Evolutionary conservation across 2,329 filamentous ascomycete species (phyloP), one percentile per base, ranked within the genome.

Genomic region (Penicillium sp.): DNA sequence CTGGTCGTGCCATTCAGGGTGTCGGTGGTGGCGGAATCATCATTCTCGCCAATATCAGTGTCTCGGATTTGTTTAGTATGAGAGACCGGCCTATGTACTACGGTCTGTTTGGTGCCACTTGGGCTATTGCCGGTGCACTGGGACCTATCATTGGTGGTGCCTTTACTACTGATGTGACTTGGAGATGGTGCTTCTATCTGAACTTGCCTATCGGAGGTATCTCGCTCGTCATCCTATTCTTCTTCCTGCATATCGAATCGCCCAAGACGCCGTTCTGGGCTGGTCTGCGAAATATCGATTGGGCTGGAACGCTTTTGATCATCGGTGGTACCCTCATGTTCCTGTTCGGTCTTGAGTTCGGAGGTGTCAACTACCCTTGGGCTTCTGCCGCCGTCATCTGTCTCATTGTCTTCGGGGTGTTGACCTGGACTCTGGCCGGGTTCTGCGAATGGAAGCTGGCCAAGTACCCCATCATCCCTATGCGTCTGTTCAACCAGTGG

Each of bases 271-370:
- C 80, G 0, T 66, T 85, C 4, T 50, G 76, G 35, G 75, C 77
- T 15, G 82, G 82, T 6, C 63, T 85, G 35, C 79, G 78, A 54
- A 77, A 79, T 4, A 81, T 86, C 53, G 82, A 85, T 66, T 86
- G 82, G 82, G 58, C 80, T 8, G 82, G 82, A n/a, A 78, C 76
- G 1, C 57, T 84, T 24, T 72, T 78, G 27, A 81, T 95, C 64
- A 79, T 91, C 23, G 87, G 86, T 37, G 88, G 86, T 18, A 91
- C 88, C 0, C 75, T 95, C 18, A 92, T 95, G 88, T 77, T 95
- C 56, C 81, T 95, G 3, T 82, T 95, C 37, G 91, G 89, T 0
- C 80, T 95, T 9, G 86, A 95, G 64, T 89, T 92, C 54, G 91
- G 90, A 47, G 90, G 89, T 42, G 80, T 89, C 44, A 77, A 78